Conservation (phyloP, 179 eudicot genomes). For the Nepenthes alata region DNA sequence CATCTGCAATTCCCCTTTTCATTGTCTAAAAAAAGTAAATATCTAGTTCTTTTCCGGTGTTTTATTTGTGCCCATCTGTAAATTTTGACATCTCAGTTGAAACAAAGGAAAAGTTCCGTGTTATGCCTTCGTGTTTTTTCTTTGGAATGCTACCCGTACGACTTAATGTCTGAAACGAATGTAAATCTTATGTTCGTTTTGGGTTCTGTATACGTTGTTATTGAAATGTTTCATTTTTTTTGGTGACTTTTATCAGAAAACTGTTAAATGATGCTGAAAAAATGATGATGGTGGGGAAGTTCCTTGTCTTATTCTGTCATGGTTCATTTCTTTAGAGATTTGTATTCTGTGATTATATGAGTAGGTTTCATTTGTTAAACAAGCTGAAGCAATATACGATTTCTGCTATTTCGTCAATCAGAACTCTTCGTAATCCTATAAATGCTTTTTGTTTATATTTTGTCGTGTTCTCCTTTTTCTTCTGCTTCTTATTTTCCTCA, state of each 20-base stretch:
- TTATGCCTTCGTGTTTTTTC: not conserved
- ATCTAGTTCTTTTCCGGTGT: not conserved
- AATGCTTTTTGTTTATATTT: not conserved
- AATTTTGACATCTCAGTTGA: not conserved
- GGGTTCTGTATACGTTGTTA: not conserved
- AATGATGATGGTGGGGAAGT: too few relatives aligned
- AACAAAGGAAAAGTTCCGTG: not conserved
- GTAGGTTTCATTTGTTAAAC: too few relatives aligned
- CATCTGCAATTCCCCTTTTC: not conserved
- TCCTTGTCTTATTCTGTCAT: too few relatives aligned
- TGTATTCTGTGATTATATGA: too few relatives aligned
- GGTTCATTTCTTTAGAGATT: too few relatives aligned
- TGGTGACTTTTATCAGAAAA: too few relatives aligned
- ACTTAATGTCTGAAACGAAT: conserved; percentile 14
- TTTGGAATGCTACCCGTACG: conserved; percentile 10
- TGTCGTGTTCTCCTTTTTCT: not conserved
- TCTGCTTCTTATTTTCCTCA: too few relatives aligned
- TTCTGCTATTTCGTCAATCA: not conserved
- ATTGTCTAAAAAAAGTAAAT: not conserved
- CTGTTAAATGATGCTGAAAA: too few relatives aligned
- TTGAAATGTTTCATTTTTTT: not conserved
- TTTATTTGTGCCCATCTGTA: not conserved
- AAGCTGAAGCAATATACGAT: too few relatives aligned
- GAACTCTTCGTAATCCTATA: not conserved
- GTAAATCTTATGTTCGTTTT: not conserved